Base-by-base conservation (phyloP, 176 grass and related monocot species). In the Paspalum vaginatum region DNA sequence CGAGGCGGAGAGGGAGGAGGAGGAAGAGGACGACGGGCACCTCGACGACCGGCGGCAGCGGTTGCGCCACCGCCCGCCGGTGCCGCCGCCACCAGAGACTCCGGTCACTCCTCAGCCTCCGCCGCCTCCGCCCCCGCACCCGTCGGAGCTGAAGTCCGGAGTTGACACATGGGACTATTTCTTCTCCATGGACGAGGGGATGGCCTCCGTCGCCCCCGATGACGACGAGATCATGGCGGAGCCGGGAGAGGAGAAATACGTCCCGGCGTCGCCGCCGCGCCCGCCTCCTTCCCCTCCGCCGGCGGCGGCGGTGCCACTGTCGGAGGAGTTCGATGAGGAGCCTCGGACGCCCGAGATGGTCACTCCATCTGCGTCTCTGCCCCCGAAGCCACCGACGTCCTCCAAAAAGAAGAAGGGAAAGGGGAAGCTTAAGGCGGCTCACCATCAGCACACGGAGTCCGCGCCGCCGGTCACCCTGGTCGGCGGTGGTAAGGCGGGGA, bases 381-480 rank as follows among this genome's bases (percentile, higher is more conserved):
- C 88, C 0, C 85, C 90, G 6, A 91, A 88, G 61, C 84, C 68
- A 11, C 83, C 89, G 4, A 85, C 45, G 2, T 85, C 73, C 11
- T 71, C 78, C 20, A 95, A 74, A 84, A 93, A 91, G 62, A 84
- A 80, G 81, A 90, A 93, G 63, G 80, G 75, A 7, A 86, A 72
- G 61, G 86, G 52, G n/a, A 88, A 77, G 53, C 72, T 25, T 64
- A 83, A 75, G 85, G 78, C 60, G 11, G 76, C 70, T 18, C 92
- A 99, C 75, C 96, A 95, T 84, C 90, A 98, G 81, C 95, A 99
- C 54, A 84, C 93, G 0, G 86, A 80, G 38, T 99, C 96, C 4
- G 96, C 90, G 26, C 86, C 93, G 0, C 40, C 84, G 7, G 20
- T 91, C 43, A 91, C 94, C 48, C 24, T 83, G 38, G 41, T 89